phyloP scores from a whole-genome alignment of 495 filamentous ascomycete species.

The Hyaloscypha variabilis region DNA sequence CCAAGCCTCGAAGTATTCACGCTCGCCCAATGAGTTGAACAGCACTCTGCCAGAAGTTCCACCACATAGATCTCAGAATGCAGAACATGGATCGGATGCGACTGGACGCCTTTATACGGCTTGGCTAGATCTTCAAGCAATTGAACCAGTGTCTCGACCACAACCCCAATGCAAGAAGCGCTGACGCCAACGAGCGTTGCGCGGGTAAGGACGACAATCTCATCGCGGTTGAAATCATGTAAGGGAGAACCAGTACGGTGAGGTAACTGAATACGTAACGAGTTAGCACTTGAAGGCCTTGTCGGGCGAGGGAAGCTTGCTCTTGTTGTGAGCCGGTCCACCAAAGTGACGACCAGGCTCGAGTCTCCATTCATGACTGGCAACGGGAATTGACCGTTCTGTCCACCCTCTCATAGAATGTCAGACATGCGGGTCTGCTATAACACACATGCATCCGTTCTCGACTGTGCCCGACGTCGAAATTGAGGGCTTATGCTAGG shows the following conservation, averaged over 20 bases:
- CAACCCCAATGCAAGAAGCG: conserved; percentile 47
- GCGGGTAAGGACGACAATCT: conserved; percentile 60
- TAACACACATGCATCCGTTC: conserved; percentile 10
- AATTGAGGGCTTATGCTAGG: neutral
- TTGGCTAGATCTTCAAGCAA: conserved; percentile 53
- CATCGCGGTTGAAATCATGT: conserved; percentile 61
- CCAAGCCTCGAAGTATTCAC: conserved; percentile 31
- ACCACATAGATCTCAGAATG: conserved; percentile 63
- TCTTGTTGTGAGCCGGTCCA: conserved; percentile 65
- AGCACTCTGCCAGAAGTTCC: conserved; percentile 65
- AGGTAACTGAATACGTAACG: conserved; percentile 51
- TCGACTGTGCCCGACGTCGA: conserved; percentile 1
- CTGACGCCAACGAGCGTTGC: conserved; percentile 61
- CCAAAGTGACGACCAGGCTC: conserved; percentile 62
- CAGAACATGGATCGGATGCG: conserved; percentile 55
- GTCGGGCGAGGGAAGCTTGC: conserved; percentile 40
- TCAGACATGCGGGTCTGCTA: conserved; percentile 26
- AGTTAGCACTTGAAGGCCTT: conserved; percentile 14
- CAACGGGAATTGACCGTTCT: conserved; percentile 6
- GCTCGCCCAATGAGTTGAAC: conserved; percentile 56
- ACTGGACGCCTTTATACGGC: conserved; percentile 44
- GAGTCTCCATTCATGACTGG: conserved; percentile 61
- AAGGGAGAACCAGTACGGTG: conserved; percentile 62
- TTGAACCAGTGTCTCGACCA: conserved; percentile 58
- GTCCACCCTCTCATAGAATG: conserved; percentile 22